Percentiles rank a stretch among this genome's conserved stretches.
phyloP scores from a whole-genome alignment of 768 basidiomycete genomes.

The Agrocybe praecox region DNA sequence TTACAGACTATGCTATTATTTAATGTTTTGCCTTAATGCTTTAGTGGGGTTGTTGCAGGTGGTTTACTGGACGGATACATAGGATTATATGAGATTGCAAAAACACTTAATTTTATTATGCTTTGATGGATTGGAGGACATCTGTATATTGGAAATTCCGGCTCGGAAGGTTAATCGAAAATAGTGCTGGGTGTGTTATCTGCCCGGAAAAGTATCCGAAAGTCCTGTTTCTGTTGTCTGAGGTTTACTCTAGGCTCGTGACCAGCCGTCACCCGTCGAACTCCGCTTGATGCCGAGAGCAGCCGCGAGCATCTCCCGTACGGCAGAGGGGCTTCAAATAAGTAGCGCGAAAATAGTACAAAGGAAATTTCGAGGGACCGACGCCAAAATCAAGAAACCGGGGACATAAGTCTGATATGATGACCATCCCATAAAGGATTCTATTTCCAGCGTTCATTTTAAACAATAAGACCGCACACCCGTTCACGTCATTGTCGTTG shows the following conservation, averaged over 20 bases:
- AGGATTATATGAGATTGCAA: neutral
- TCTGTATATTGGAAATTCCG: no score
- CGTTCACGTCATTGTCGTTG: neutral
- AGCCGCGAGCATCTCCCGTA: no score
- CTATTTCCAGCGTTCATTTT: neutral
- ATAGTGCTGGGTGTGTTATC: no score
- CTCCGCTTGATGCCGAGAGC: no score
- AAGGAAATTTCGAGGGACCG: neutral
- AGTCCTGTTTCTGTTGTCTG: no score
- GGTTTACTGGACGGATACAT: slow-evolving; percentile 6
- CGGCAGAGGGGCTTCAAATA: neutral
- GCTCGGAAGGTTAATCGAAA: no score
- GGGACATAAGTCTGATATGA: neutral
- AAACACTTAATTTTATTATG: neutral
- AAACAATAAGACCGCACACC: neutral
- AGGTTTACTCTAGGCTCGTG: no score
- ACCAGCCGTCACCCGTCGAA: no score
- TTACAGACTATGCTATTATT: slow-evolving; percentile 9
- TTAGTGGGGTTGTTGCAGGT: slow-evolving; percentile 5
- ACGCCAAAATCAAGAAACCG: neutral
- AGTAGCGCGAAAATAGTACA: no score
- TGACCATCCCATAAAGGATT: neutral
- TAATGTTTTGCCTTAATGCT: neutral
- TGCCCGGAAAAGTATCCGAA: no score
- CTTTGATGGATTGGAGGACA: no score